Base-by-base conservation (phyloP, 1,284 basidiomycete genomes). In the Cystobasidium pallidum region DNA sequence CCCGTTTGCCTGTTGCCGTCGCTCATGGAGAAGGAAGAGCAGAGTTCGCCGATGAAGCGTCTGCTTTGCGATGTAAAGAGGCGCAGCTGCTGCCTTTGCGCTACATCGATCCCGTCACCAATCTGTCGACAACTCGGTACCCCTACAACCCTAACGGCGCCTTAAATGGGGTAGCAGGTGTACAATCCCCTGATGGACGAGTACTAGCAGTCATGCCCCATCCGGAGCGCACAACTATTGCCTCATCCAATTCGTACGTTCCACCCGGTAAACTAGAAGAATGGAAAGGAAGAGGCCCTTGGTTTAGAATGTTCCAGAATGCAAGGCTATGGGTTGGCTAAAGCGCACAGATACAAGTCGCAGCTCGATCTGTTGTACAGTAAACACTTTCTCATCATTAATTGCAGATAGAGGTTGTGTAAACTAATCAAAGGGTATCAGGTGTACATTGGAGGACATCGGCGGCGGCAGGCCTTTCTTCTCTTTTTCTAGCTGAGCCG, bases 81-180 rank as follows among this genome's bases (percentile, higher is more conserved):
- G 59, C 73, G 1, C 86, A 86, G 0, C 83, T 91, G 36, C 84
- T 90, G 13, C 89, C 88, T 2, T 79, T 91, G 19, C 88, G 89
- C 72, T 97, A 91, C 80, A 86, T 95, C 72, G 90, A 94, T 81
- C 75, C 76, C 2, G 84, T 85, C 13, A 77, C 82, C 0, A 89
- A 90, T 7, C 67, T 78, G 43, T 85, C 88, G 11, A 91, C 94
- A 0, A 86, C 88, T 76, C 79, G 83, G 34, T 96, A 96, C 81
- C 94, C 94, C n/a, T 83, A 89, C 78, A 99, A 99, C 82, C 95
- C 96, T 34, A 99, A 99, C 81, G 95, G 96, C 47, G 91, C 89
- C 77, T 87, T 89, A 0, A 87, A 85, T 11, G 95, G 93, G 21
- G 87, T 97, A 70, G 91, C 94, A 11, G 95, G 93, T 28, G 86